Evolutionary conservation across 805 yeast genomes (phyloP).

Genomic region (Kodamaea kakaduensis): DNA sequence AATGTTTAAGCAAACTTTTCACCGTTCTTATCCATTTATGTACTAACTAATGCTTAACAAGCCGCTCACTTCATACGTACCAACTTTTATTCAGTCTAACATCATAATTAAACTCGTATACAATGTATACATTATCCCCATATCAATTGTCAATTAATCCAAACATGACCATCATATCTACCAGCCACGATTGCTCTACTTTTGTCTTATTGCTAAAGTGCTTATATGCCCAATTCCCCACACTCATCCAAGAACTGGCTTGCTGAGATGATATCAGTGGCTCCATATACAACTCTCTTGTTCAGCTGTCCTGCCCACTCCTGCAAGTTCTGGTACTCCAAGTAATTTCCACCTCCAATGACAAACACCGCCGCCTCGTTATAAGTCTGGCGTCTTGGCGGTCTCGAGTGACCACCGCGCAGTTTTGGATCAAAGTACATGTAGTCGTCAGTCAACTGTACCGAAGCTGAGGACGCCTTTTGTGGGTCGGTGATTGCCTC

Average conservation of each 20-base stretch:
- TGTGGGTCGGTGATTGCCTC: slow-evolving; percentile 88
- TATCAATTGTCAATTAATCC: too few relatives aligned
- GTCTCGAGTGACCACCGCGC: slow-evolving; percentile 85
- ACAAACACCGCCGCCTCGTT: slow-evolving; percentile 84
- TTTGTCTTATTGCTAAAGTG: too few relatives aligned
- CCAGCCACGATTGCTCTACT: too few relatives aligned
- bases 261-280: slow-evolving; percentile 74
- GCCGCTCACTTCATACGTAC: too few relatives aligned
- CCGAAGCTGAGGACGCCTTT: slow-evolving; percentile 56
- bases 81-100: too few relatives aligned
- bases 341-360: slow-evolving; percentile 94
- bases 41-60: not conserved
- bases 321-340: slow-evolving; percentile 90
- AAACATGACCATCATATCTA: too few relatives aligned
- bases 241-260: slow-evolving; percentile 66
- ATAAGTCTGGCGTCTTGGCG: slow-evolving; percentile 79
- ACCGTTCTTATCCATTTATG: not conserved
- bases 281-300: slow-evolving; percentile 72
- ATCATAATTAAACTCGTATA: too few relatives aligned
- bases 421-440: slow-evolving; percentile 86
- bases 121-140: too few relatives aligned
- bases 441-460: slow-evolving; percentile 81
- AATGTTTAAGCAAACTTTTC: too few relatives aligned
- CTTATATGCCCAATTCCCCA: slow-evolving; percentile 41
- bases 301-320: slow-evolving; percentile 63